These are phyloP conservation scores for Pestalotiopsis sp. DNA, from an alignment of 2,329 filamentous ascomycete genomes.

Conservation along the genomic window DNA sequence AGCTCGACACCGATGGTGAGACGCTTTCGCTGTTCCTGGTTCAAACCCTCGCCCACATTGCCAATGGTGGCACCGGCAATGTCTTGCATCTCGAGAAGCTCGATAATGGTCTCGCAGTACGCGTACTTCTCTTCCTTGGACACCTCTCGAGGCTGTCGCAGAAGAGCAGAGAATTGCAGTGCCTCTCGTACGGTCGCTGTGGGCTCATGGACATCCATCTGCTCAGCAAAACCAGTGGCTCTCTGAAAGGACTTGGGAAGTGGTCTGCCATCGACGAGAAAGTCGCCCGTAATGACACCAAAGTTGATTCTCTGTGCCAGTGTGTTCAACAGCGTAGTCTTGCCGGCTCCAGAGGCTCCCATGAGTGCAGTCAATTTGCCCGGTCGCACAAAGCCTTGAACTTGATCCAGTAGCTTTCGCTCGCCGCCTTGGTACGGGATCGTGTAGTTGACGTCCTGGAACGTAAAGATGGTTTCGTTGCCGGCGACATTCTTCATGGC, in stretches of 20 bases:
- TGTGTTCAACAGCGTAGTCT: conserved; percentile 26
- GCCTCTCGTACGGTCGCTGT: conserved; percentile 69
- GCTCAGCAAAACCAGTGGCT: conserved; percentile 71
- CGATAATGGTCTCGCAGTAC: conserved; percentile 70
- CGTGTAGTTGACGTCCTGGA: conserved; percentile 52
- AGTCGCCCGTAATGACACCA: conserved; percentile 76
- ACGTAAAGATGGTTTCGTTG: conserved; percentile 63
- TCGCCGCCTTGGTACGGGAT: conserved; percentile 61
- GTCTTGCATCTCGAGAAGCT: conserved; percentile 68
- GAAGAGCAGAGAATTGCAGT: conserved; percentile 65
- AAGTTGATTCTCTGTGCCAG: conserved; percentile 64
- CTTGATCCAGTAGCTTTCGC: conserved; percentile 72
- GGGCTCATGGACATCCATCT: conserved; percentile 69
- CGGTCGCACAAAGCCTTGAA: conserved; percentile 84
- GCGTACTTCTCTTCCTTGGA: conserved; percentile 64
- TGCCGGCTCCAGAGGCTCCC: conserved; percentile 53
- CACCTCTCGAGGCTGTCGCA: conserved; percentile 62
- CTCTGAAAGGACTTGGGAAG: conserved; percentile 78
- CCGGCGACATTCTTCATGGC: conserved; percentile 54
- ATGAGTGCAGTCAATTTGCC: conserved; percentile 81
- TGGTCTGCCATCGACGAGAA: conserved; percentile 75
- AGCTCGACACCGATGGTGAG: conserved; percentile 60
- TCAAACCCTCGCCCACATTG: conserved; percentile 52
- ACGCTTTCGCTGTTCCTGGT: conserved; percentile 60
- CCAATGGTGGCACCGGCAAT: conserved; percentile 69